These are phyloP conservation scores for Clonostachys rhizophaga DNA, from an alignment of 2,329 filamentous ascomycete species.

Conservation along the genomic window DNA sequence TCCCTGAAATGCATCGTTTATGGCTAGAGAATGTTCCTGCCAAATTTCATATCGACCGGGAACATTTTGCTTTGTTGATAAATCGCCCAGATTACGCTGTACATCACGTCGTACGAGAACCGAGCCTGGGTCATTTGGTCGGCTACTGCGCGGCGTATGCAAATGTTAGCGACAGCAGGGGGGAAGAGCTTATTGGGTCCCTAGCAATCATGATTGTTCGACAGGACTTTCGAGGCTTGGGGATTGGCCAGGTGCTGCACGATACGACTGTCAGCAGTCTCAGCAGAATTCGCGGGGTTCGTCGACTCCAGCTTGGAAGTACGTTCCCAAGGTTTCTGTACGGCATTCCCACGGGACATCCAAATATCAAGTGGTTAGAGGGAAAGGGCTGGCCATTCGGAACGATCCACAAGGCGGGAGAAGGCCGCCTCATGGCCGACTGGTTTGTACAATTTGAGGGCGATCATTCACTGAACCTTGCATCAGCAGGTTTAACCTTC, in stretches of 20 bases:
- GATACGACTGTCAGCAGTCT: slow-evolving; percentile 44
- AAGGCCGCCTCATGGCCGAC: slow-evolving; percentile 45
- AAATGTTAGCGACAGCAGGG: slow-evolving; percentile 47
- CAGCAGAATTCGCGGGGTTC: slow-evolving; percentile 43
- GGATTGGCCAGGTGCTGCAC: slow-evolving; percentile 49
- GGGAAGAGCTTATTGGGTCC: slow-evolving; percentile 49
- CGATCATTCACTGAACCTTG: slow-evolving; percentile 34
- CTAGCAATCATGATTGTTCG: slow-evolving; percentile 49
- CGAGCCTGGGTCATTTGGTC: slow-evolving; percentile 31
- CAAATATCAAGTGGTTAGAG: slow-evolving; percentile 45
- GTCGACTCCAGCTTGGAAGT: slow-evolving; percentile 50
- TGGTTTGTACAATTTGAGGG: slow-evolving; percentile 48
- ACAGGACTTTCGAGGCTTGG: slow-evolving; percentile 37
- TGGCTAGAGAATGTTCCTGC: slow-evolving; percentile 40
- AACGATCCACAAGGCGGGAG: slow-evolving; percentile 38
- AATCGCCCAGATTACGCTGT: slow-evolving; percentile 50
- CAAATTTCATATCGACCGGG: slow-evolving; percentile 37
- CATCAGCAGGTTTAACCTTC: slow-evolving; percentile 34
- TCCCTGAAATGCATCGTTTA: slow-evolving; percentile 33
- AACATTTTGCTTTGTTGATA: slow-evolving; percentile 39
- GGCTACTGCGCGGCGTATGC: slow-evolving; percentile 59
- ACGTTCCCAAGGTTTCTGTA: slow-evolving; percentile 55
- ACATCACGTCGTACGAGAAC: slow-evolving; percentile 51
- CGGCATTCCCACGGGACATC: slow-evolving; percentile 40
- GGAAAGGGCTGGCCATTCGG: slow-evolving; percentile 40